Base-by-base conservation (phyloP, 345 rosid genomes). In the Camelina sativa region DNA sequence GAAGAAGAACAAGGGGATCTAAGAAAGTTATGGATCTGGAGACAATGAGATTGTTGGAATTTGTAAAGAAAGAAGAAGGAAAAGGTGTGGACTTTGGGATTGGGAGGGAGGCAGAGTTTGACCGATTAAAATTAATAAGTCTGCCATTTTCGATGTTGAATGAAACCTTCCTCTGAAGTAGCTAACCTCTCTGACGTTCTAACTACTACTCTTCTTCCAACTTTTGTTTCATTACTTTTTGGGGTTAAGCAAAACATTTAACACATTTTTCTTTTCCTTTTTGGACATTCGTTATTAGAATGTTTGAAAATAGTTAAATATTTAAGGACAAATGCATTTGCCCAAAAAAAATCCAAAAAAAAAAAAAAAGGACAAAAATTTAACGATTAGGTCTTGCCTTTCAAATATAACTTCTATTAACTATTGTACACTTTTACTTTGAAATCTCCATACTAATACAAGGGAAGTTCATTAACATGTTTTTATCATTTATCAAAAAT, bases 101-200 rank as follows among this genome's bases (percentile, higher is more conserved):
- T 23, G 48, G 78, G 67, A 75, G 48, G 78, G 67, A 75, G 61
- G 62, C 62, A 75, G 61, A 67, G 68, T 75, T 75, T 75, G 79
- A 75, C 73, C 53, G 68, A 48, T 19, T 65, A 13, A 12, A 8
- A 22, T 16, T 61, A 40, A 41, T 56, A 35, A 65, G 16, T 23
- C 59, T 28, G 73, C 67, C 73, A 75, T 74, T 67, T 74, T 47
- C 8, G 76, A 72, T 52, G 55, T 52, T 22, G 46, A 63, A 62
- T 62, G 67, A 72, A 62, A 72, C 34, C 53, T 72, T 72, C 71
- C 58, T 54, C 4, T 6, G 50, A 73, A 55, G 64, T 12, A 52
- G 65, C 57, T 73, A 19, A 8, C 25, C 56, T 52, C 51, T 25
- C 13, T 55, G 71, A 73, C 77, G 77, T 73, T 73, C 38, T 54